Conservation (phyloP, 1,284 basidiomycete species). For the Spongispora temasekensis region DNA sequence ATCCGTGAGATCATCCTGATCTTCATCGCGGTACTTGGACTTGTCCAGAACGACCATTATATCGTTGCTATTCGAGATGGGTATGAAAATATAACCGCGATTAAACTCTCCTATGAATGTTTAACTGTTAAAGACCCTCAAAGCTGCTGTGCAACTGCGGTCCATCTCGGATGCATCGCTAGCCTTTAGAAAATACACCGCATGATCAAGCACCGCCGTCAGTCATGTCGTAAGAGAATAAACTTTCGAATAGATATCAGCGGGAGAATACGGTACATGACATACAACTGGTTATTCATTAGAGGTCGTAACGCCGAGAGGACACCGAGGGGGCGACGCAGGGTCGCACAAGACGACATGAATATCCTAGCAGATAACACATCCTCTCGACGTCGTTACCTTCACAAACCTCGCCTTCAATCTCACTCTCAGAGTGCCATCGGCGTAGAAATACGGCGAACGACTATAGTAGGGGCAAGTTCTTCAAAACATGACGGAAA, state of each 20-base stretch:
- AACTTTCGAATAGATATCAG: too few relatives aligned
- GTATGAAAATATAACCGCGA: too few relatives aligned
- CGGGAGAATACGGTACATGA: too few relatives aligned
- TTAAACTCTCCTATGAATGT: too few relatives aligned
- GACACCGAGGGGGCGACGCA: too few relatives aligned
- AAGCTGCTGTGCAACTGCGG: background rate
- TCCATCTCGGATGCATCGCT: too few relatives aligned
- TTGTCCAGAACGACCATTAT: slow-evolving; percentile 18
- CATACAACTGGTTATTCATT: too few relatives aligned
- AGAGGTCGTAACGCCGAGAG: too few relatives aligned
- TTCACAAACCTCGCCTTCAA: slow-evolving; percentile 19
- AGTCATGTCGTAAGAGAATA: too few relatives aligned
- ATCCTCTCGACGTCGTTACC: slow-evolving; percentile 10
- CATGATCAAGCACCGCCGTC: too few relatives aligned
- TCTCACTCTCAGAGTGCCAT: slow-evolving; percentile 23
- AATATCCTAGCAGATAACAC: slow-evolving; percentile 21
- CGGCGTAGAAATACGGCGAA: slow-evolving; percentile 19
- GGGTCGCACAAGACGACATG: background rate
- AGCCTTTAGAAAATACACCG: too few relatives aligned
- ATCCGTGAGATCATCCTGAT: slow-evolving; percentile 7
- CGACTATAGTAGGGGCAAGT: background rate
- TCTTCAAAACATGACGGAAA: background rate
- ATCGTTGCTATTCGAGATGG: background rate
- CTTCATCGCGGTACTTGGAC: slow-evolving; percentile 16
- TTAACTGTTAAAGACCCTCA: background rate